These are phyloP conservation scores for Xylariaceae sp. DNA, from an alignment of 2,329 filamentous ascomycete species.

Conservation along the genomic window DNA sequence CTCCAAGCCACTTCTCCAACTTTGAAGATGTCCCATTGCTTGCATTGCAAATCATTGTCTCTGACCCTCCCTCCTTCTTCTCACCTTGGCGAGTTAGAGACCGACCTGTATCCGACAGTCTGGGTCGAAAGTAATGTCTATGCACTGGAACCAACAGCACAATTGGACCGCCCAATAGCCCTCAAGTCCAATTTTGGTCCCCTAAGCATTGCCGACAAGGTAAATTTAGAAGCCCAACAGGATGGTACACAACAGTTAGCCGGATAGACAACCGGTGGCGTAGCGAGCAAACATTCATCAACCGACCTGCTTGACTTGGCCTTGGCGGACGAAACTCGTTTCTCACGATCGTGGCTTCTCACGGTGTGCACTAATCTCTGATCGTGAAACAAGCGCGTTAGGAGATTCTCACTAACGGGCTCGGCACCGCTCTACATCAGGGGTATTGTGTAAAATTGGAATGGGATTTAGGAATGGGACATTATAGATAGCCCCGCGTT, in stretches of 20 bases:
- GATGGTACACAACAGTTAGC: conserved; percentile 29
- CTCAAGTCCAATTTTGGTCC: conserved; percentile 5
- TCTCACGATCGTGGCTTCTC: conserved; percentile 24
- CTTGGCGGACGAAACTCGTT: conserved; percentile 30
- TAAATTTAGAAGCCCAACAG: conserved; percentile 36
- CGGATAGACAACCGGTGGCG: conserved; percentile 3
- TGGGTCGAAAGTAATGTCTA: conserved; percentile 15
- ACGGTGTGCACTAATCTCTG: conserved; percentile 26
- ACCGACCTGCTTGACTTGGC: conserved; percentile 20
- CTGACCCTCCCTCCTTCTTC: conserved; percentile 27
- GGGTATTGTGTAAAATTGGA: conserved; percentile 26
- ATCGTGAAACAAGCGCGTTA: conserved; percentile 33
- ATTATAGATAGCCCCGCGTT: conserved; percentile 34
- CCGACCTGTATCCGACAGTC: conserved; percentile 30
- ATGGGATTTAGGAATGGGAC: conserved; percentile 35
- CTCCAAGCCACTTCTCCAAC: conserved; percentile 38
- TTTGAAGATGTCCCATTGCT: conserved; percentile 31
- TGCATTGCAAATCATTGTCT: conserved; percentile 30
- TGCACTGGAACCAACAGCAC: conserved; percentile 34
- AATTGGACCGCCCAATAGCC: conserved; percentile 6
- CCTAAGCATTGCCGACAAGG: conserved; percentile 17
- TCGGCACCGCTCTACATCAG: conserved; percentile 18
- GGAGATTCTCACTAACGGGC: conserved; percentile 24
- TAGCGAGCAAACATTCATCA: conserved; percentile 34
- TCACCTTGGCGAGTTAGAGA: conserved; percentile 29